phyloP scores from a whole-genome alignment of 2,329 filamentous ascomycete genomes.

The Cordyceps cateniannulata region DNA sequence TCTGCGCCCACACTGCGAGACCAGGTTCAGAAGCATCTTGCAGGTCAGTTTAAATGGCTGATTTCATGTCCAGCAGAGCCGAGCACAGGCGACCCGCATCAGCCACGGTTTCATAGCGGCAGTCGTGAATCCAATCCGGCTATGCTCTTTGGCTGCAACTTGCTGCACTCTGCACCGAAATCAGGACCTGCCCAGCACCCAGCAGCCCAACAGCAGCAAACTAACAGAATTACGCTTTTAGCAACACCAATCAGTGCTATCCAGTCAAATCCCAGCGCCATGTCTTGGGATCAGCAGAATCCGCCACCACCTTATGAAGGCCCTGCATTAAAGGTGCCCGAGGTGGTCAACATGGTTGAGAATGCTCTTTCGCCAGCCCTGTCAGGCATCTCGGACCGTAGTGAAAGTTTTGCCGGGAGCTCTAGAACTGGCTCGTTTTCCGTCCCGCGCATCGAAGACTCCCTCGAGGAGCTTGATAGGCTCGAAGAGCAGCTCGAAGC shows the following conservation, averaged over 20 bases:
- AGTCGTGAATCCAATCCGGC: conserved; percentile 17
- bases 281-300: conserved; percentile 20
- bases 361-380: conserved; percentile 28
- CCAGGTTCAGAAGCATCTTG: conserved; percentile 36
- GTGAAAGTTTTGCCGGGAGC: conserved; percentile 28
- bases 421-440: conserved; percentile 26
- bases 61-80: conserved; percentile 31
- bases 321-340: conserved; percentile 23
- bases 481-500: conserved; percentile 57
- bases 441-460: conserved; percentile 54
- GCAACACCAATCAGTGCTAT: conserved; percentile 30
- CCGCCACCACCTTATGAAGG: conserved; percentile 20
- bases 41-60: conserved; percentile 46
- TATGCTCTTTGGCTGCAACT: conserved; percentile 44
- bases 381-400: conserved; percentile 24
- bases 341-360: conserved; percentile 25
- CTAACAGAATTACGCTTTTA: conserved; percentile 41
- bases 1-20: conserved; percentile 21
- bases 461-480: conserved; percentile 54
- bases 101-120: conserved; percentile 13
- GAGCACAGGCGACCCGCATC: conserved; percentile 18
- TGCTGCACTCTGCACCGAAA: conserved; percentile 34
- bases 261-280: conserved; percentile 2
- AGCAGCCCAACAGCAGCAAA: conserved; percentile 14
- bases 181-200: conserved; percentile 17